Evolutionary conservation across 75 land plant species (phyloP), one percentile per base, ranked within the genome.

Genomic region (Sequoiadendron giganteum): DNA sequence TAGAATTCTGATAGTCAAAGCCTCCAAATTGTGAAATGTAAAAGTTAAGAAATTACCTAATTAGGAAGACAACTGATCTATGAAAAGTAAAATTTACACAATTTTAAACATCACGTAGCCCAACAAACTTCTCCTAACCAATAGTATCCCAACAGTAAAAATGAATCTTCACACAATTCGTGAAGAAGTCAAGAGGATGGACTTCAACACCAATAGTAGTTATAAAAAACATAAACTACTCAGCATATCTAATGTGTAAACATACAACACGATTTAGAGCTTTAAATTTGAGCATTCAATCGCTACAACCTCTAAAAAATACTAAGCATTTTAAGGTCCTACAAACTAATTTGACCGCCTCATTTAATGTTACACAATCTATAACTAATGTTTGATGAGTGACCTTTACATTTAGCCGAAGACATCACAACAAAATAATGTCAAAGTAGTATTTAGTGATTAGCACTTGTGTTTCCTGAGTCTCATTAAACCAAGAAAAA

Each of bases 91-190:
- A 77, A 77, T 14, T 77, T 77, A 38, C 39, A 32, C 36, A 77
- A 77, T 30, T 79, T 47, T 40, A 79, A 42, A 25, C 93, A 85
- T 92, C 93, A 21, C 93, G 89, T 48, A 92, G 93, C 1, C 93
- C 93, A 39, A 93, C 93, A 82, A 92, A 92, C 73, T 92, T 92
- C 89, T 92, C 93, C 58, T 92, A 93, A 3, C 93, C 93, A 43
- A 93, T 93, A 18, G 93, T 92, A 48, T 92, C 93, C 93, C 93
- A 92, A 89, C 93, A 92, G 86, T 91, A 88, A 48, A 91, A 92
- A 18, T 93, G 81, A 80, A 92, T 91, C 56, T 89, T 89, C 6
- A 93, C 93, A 75, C 93, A 92, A 77, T 92, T 92, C 13, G 93
- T 92, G 87, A 91, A 92, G 89, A 92, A 92, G 55, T 91, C 93